Conservation (phyloP, 345 rosid species). For the Boechera retrofracta region DNA sequence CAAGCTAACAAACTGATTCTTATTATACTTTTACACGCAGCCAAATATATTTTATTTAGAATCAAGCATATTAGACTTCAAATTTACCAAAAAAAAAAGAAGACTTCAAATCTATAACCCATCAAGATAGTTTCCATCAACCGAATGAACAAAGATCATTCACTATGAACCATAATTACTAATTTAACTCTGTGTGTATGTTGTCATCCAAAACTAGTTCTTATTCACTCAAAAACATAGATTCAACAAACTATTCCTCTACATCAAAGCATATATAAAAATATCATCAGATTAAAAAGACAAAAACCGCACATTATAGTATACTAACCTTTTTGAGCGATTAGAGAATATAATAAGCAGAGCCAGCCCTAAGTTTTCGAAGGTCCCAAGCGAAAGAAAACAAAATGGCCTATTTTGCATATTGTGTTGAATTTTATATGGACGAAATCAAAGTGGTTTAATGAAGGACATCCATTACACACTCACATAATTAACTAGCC, state of each 20-base stretch:
- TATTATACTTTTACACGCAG: too few species aligned
- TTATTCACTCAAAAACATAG: neutral
- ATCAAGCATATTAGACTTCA: neutral
- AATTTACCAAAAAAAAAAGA: too few species aligned
- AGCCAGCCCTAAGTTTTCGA: too few species aligned
- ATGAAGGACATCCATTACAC: too few species aligned
- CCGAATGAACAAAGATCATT: neutral
- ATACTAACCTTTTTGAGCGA: neutral
- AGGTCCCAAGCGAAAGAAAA: too few species aligned
- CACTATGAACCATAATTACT: neutral
- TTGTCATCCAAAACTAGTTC: neutral
- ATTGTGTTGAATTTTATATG: too few species aligned
- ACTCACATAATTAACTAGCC: too few species aligned
- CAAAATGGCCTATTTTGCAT: too few species aligned
- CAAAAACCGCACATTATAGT: neutral
- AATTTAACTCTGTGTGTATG: neutral
- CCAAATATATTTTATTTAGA: too few species aligned
- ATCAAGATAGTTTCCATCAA: neutral
- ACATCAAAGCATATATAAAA: neutral
- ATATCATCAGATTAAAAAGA: neutral
- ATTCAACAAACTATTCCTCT: neutral
- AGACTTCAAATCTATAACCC: too few species aligned
- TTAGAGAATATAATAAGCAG: neutral
- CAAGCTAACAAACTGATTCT: too few species aligned
- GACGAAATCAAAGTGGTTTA: too few species aligned